Base-by-base conservation (phyloP, 2,329 filamentous ascomycete genomes). In the Stemphylium beticola region DNA sequence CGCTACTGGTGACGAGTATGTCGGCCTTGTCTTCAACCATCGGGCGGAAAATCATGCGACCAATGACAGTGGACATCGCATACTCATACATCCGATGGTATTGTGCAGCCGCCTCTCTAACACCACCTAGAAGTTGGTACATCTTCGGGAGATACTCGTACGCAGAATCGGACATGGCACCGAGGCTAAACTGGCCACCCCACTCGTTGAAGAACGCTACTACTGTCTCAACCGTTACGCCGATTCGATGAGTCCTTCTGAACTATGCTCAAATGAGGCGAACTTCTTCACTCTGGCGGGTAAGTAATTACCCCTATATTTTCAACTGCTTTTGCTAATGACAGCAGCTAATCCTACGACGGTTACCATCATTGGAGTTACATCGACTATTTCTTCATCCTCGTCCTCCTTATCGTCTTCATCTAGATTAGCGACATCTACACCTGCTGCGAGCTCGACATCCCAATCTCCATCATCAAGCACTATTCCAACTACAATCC, bases 31-130 rank as follows among this genome's bases (percentile, higher is more conserved):
- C 71, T 3, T 77, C 75, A 0, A 74, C 75, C 78, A 83, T 81
- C 1, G 82, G 80, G n/a, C 79, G 76, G 62, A 77, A 83, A 8
- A 83, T 61, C 3, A 78, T 78, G 61, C 81, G 70, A 15, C 75
- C 67, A 38, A 77, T 77, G 4, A 77, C 78, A 2, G 79, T 73
- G 6, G 65, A 50, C 66, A 78, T 77, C 11, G 74, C 72, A 37
- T 69, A 77, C 57, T 89, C 83, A 66, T 87, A 91, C 40, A 86
- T 76, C 14, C 78, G 79, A 10, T 76, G 67, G 64, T 83, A 83
- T 18, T 78, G 70, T 0, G 74, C 69, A 61, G 87, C 85, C 6
- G 67, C 58, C 69, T 49, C 69, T 4, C 77, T 72, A 3, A 71
- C 58, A 4, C 81, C 80, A 32, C 77, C 76, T 7, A 81, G 74